Evolutionary conservation across 1,284 basidiomycete genomes (phyloP), one percentile per base, ranked within the genome.

Genomic region (Trametes versicolor): DNA sequence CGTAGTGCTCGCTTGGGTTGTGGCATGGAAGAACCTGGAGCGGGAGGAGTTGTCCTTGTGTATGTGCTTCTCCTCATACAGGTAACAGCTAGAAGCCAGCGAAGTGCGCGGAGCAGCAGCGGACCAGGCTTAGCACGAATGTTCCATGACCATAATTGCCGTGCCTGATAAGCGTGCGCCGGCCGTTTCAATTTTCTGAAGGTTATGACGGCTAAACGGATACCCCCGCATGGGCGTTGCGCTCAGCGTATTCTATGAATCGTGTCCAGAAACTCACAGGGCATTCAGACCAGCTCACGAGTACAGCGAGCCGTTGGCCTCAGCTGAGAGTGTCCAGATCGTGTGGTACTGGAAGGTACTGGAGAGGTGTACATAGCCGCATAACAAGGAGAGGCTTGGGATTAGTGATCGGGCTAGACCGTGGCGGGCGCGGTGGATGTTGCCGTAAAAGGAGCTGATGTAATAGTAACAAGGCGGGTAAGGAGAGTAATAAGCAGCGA

Each of bases 161-260:
- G 63, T 65, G 61, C 63, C 63, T 68, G 63, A 65, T 65, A 61
- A 45, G 61, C 64, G 45, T 37, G 51, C 32, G 52, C 41, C 51
- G 47, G 23, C 39, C 39, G 66, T 63, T 57, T 68, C 48, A 68
- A 57, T 21, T 32, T 25, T 51, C 29, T 52, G 52, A 54, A 58
- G 53, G 32, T 29, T 32, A 17, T 37, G 12, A 39, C 36, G 47
- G 53, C 49, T 51, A 39, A 57, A 51, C 32, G 54, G 61, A 45
- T 51, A 6, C 12, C 57, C 55, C 61, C 54, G 49, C 25, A 17
- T 25, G 23, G 25, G 25, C 25, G 48, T 27, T 25, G 23, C 15
- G 25, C 25, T 17, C 27, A 27, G 25, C 48, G 1, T 25, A 8
- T 12, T 27, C 6, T 25, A 17, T 13, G 48, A 3, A 3, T 10